Evolutionary conservation across 2,329 filamentous ascomycete genomes (phyloP).

Genomic region (Phyllachora maydis): DNA sequence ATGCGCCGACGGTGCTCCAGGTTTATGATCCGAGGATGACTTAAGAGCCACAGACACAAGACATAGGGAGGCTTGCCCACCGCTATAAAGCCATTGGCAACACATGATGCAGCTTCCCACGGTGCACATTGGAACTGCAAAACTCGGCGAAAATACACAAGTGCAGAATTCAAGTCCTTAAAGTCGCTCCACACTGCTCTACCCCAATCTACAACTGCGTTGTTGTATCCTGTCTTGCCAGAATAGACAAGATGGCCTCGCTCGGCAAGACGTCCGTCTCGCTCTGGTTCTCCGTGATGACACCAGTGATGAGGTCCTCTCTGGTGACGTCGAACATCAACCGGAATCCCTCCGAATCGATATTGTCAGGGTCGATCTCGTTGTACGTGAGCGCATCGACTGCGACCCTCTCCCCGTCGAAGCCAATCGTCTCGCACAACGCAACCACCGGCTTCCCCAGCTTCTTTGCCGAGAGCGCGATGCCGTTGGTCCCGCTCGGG

Average conservation of each 20-base stretch:
- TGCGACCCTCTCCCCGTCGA: conserved; percentile 65
- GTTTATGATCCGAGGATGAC: no score
- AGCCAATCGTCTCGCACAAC: conserved; percentile 89
- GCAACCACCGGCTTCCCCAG: conserved; percentile 66
- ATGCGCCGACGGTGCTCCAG: no score
- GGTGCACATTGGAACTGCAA: no score
- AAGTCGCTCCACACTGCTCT: no score
- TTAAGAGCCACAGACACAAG: no score
- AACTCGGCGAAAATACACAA: no score
- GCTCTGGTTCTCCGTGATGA: conserved; percentile 85
- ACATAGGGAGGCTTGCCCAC: no score
- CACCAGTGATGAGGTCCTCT: conserved; percentile 66
- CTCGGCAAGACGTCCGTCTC: conserved; percentile 76
- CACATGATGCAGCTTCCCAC: no score
- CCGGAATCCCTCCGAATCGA: conserved; percentile 27
- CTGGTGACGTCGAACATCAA: conserved; percentile 87
- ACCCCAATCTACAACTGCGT: no score
- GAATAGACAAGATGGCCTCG: conserved; percentile 53
- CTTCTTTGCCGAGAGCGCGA: conserved; percentile 66
- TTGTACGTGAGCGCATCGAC: conserved; percentile 89
- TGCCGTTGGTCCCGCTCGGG: conserved; percentile 65
- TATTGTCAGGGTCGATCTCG: conserved; percentile 65
- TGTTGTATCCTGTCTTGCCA: conserved; percentile 37
- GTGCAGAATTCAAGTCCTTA: no score
- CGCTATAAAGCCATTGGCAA: no score